These are phyloP conservation scores for Arthrinium puccinioides DNA, from an alignment of 2,329 filamentous ascomycete species.

Conservation along the genomic window DNA sequence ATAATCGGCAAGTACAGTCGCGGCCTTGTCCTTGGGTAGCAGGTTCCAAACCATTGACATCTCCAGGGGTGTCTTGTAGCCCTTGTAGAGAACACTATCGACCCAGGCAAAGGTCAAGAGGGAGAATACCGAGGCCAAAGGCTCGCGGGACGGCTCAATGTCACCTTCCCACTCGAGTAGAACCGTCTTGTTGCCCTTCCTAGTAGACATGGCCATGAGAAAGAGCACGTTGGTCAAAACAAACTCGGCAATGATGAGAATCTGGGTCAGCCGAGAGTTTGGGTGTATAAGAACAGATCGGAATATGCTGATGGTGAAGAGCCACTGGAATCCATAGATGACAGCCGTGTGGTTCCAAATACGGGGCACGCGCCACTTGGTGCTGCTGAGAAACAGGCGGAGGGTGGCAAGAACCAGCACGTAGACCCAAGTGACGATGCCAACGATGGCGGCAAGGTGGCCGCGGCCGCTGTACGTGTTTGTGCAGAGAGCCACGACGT, in stretches of 20 bases:
- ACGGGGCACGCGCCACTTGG: constrained; percentile 58
- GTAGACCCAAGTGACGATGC: constrained; percentile 74
- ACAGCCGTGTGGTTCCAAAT: constrained; percentile 90
- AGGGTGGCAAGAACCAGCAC: constrained; percentile 65
- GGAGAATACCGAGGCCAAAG: constrained; percentile 81
- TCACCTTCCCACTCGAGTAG: constrained; percentile 83
- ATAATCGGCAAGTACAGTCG: constrained; percentile 71
- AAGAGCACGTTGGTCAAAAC: constrained; percentile 66
- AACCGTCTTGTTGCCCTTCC: constrained; percentile 88
- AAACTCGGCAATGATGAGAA: constrained; percentile 68
- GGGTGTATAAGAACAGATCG: constrained; percentile 80
- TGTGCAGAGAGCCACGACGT: constrained; percentile 55
- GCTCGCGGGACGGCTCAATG: constrained; percentile 80
- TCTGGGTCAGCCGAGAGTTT: constrained; percentile 51
- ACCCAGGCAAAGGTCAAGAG: constrained; percentile 86
- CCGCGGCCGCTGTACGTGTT: constrained; percentile 52
- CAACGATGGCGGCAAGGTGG: constrained; percentile 54
- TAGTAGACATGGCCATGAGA: constrained; percentile 68
- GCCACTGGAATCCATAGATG: constrained; percentile 78
- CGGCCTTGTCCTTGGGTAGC: constrained; percentile 79
- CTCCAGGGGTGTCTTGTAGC: constrained; percentile 78
- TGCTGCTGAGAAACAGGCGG: constrained; percentile 61
- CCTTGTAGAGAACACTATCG: constrained; percentile 80
- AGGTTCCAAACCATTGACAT: constrained; percentile 89
- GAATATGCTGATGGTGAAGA: constrained; percentile 69